Conservation (phyloP, 345 rosid genomes). For the Chamaenerion angustifolium region DNA sequence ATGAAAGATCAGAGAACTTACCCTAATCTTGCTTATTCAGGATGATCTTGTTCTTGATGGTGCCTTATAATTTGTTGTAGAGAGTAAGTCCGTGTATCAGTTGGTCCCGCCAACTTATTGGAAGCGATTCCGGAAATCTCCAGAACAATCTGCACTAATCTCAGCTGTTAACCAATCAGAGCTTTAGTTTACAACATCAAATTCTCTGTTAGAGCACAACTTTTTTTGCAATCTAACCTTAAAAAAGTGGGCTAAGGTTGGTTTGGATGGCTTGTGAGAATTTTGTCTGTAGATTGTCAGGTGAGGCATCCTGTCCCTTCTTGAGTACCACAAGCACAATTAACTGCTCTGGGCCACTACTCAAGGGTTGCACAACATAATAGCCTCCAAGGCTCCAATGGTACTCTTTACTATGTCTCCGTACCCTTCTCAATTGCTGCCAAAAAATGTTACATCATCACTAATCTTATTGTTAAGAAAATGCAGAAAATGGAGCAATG, state of each 20-base stretch:
- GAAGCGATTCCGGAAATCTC: slow-evolving; percentile 86
- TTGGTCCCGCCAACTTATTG: slow-evolving; percentile 62
- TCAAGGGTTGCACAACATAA: slow-evolving; percentile 37
- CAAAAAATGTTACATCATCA: too few species aligned
- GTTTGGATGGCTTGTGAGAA: slow-evolving; percentile 31
- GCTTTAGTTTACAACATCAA: not conserved
- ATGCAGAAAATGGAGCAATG: not conserved
- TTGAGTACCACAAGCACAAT: slow-evolving; percentile 49
- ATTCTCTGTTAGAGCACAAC: not conserved
- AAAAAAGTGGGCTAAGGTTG: slow-evolving; percentile 57
- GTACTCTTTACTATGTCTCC: slow-evolving; percentile 72
- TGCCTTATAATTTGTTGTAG: slow-evolving; percentile 33
- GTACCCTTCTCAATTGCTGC: slow-evolving; percentile 76
- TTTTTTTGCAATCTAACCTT: too few species aligned
- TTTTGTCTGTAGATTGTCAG: slow-evolving; percentile 35
- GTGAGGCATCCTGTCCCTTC: slow-evolving; percentile 24
- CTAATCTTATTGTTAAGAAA: too few species aligned
- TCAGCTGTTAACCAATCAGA: slow-evolving; percentile 35
- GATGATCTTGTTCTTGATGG: too few species aligned
- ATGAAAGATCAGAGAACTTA: too few species aligned
- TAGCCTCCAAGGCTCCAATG: slow-evolving; percentile 37
- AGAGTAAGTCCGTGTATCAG: slow-evolving; percentile 30
- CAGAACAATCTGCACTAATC: slow-evolving; percentile 40
- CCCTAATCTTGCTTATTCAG: too few species aligned
- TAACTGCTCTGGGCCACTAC: slow-evolving; percentile 76